Evolutionary conservation across 371 early-diverging fungal genomes (phyloP).

Genomic region (Phascolomyces articulosus): DNA sequence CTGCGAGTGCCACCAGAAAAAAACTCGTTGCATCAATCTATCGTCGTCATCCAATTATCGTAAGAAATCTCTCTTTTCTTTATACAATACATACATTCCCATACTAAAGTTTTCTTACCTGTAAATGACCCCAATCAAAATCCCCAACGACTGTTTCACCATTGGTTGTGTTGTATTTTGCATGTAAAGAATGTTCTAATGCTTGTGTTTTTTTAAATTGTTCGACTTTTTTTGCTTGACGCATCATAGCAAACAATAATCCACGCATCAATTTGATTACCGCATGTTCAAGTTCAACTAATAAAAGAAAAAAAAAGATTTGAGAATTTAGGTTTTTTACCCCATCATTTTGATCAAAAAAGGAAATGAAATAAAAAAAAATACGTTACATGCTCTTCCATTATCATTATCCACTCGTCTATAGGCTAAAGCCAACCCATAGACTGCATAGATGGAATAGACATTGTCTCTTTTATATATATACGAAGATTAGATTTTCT

Average conservation of each 20-base stretch:
- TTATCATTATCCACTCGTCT: conserved; percentile 81
- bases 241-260: conserved; percentile 86
- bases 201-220: conserved; percentile 80
- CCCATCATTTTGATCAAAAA: neutral
- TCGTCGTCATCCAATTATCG: neutral
- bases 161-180: conserved; percentile 86
- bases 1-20: conserved; percentile 79
- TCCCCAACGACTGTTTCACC: conserved; percentile 91
- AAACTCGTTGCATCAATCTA: conserved; percentile 85
- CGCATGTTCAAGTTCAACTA: conserved; percentile 85
- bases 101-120: conserved; percentile 34
- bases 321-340: neutral
- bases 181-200: conserved; percentile 77
- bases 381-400: conserved; percentile 78
- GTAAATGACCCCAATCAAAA: conserved; percentile 81
- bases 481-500: too few relatives aligned
- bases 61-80: too few relatives aligned
- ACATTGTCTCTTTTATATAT: conserved; percentile 81
- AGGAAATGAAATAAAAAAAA: neutral
- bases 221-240: conserved; percentile 85
- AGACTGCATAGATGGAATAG: conserved; percentile 89
- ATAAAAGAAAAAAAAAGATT: too few relatives aligned
- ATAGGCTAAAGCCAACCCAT: conserved; percentile 86
- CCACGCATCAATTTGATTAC: conserved; percentile 82
- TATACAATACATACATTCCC: too few relatives aligned